A percentile compares a stretch with the other conserved stretches of the same genome.
These are phyloP conservation scores for Crucibulum laeve DNA, from an alignment of 768 basidiomycete genomes.

Conservation along the genomic window DNA sequence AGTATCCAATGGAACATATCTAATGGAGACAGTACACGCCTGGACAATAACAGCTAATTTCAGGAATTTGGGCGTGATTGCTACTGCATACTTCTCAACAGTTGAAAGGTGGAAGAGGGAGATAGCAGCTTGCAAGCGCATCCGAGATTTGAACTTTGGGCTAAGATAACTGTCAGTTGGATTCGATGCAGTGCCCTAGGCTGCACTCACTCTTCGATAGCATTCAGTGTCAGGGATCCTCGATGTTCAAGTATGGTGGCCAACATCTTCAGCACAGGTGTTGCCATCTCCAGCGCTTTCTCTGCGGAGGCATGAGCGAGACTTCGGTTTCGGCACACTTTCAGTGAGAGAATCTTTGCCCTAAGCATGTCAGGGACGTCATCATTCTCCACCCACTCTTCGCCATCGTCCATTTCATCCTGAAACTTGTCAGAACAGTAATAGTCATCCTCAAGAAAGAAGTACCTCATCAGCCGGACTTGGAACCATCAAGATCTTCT, in stretches of 20 bases:
- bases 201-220: constrained; percentile 41
- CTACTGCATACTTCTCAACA: constrained; percentile 49
- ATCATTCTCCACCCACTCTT: constrained; percentile 76
- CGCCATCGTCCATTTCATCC: constrained; percentile 56
- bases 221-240: constrained; percentile 52
- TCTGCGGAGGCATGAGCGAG: constrained; percentile 60
- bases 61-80: constrained; percentile 59
- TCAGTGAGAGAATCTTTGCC: constrained; percentile 73
- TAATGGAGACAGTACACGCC: constrained; percentile 36
- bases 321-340: constrained; percentile 79
- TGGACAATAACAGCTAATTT: constrained; percentile 71
- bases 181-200: background rate
- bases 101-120: constrained; percentile 77
- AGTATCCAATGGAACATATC: background rate
- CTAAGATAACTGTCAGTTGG: constrained; percentile 25
- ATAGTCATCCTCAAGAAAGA: background rate
- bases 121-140: constrained; percentile 79
- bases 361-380: constrained; percentile 52
- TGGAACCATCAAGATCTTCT: constrained; percentile 63
- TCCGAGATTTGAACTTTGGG: constrained; percentile 61
- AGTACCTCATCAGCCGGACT: constrained; percentile 38
- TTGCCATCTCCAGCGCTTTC: constrained; percentile 60
- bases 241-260: constrained; percentile 62
- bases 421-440: constrained; percentile 18
- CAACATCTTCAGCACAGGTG: constrained; percentile 76